Conservation (phyloP, 495 filamentous ascomycete species). For the Rusavskia elegans region DNA sequence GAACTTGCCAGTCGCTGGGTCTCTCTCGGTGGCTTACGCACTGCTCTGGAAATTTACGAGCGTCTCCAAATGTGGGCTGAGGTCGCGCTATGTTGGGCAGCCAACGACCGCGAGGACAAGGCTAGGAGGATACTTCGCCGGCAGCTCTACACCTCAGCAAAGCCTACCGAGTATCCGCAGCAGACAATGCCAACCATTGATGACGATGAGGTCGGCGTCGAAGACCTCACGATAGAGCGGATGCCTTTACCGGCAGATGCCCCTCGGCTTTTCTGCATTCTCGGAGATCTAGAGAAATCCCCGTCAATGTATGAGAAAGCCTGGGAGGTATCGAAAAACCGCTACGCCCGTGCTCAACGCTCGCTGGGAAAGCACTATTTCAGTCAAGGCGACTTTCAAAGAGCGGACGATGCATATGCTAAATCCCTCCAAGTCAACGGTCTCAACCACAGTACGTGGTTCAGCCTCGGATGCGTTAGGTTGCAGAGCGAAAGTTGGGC, state of each 20-base stretch:
- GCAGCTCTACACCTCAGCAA: slow-evolving; percentile 43
- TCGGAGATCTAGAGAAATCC: slow-evolving; percentile 68
- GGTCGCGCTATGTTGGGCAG: slow-evolving; percentile 75
- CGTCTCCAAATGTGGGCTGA: slow-evolving; percentile 91
- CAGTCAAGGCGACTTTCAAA: slow-evolving; percentile 40
- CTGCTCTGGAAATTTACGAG: slow-evolving; percentile 92
- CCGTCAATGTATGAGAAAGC: slow-evolving; percentile 63
- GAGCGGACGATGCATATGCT: slow-evolving; percentile 61
- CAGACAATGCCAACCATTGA: slow-evolving; percentile 31
- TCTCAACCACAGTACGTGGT: slow-evolving; percentile 72
- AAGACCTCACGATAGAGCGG: slow-evolving; percentile 29
- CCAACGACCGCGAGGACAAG: slow-evolving; percentile 69
- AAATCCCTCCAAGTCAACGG: slow-evolving; percentile 64
- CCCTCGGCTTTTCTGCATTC: slow-evolving; percentile 78
- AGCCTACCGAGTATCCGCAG: slow-evolving; percentile 5
- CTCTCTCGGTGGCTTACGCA: slow-evolving; percentile 66
- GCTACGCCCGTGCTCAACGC: slow-evolving; percentile 77
- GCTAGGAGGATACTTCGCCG: slow-evolving; percentile 57
- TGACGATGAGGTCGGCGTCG: slow-evolving; percentile 26
- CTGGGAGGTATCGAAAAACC: slow-evolving; percentile 68
- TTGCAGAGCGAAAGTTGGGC: slow-evolving; percentile 61
- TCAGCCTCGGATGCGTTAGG: slow-evolving; percentile 72
- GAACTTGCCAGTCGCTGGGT: slow-evolving; percentile 89
- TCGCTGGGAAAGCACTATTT: slow-evolving; percentile 69
- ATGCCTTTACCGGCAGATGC: slow-evolving; percentile 63